A percentile compares a stretch with the other conserved stretches of the same genome.
These are phyloP conservation scores for Jatropha curcas DNA, from an alignment of 345 rosid genomes.

Conservation along the genomic window DNA sequence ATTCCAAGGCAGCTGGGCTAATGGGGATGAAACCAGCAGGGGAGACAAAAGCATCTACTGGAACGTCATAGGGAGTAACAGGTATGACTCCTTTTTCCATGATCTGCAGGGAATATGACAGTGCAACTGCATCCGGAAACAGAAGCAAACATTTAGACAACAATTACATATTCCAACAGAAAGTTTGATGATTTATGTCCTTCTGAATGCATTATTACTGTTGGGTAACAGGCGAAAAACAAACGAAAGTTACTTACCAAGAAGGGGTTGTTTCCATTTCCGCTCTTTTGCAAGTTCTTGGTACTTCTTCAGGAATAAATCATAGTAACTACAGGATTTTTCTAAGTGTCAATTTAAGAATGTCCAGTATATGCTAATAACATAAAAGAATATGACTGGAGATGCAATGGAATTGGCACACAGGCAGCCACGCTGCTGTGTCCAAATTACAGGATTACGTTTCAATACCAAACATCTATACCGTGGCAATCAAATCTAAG, in stretches of 20 bases:
- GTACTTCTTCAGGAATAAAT: constrained; percentile 67
- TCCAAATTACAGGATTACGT: no score
- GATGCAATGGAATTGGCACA: background rate
- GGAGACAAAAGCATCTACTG: constrained; percentile 75
- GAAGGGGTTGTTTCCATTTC: constrained; percentile 69
- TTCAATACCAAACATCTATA: no score
- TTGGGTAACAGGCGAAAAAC: background rate
- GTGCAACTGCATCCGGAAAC: constrained; percentile 60
- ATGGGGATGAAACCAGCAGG: constrained; percentile 67
- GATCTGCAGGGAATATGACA: constrained; percentile 80
- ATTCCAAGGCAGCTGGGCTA: constrained; percentile 51
- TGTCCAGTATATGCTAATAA: background rate
- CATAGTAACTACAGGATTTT: constrained; percentile 56
- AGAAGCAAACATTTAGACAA: background rate
- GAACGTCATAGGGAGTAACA: constrained; percentile 53
- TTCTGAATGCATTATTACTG: background rate
- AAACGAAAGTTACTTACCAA: constrained; percentile 39
- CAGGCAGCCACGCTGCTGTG: no score
- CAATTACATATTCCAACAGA: background rate
- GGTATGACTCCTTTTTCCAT: constrained; percentile 68
- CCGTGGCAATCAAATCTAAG: no score
- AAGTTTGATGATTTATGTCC: background rate
- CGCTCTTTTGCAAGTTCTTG: constrained; percentile 61
- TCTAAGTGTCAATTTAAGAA: constrained; percentile 13
- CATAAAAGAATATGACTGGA: background rate